Conservation (phyloP, 2,329 filamentous ascomycete genomes). For the Colletotrichum salicis region DNA sequence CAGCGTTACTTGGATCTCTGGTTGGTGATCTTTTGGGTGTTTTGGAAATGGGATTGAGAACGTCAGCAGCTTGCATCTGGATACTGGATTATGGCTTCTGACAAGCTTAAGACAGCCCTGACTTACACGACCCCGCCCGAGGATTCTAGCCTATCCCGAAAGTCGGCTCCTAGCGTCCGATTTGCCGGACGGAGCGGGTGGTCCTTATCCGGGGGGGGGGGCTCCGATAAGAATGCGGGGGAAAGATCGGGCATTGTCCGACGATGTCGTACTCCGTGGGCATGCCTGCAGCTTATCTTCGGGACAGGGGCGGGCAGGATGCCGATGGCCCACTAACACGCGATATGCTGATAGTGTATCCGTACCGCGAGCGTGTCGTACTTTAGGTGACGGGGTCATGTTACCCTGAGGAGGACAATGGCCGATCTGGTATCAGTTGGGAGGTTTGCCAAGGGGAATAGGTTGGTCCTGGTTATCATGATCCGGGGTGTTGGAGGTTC, state of each 20-base stretch:
- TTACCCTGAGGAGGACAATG: neutral
- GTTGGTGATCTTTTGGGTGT: neutral
- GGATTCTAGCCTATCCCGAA: neutral
- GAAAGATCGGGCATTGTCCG: slow-evolving; percentile 8
- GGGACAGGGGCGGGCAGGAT: slow-evolving; percentile 7
- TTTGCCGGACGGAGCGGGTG: neutral
- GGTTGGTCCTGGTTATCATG: slow-evolving; percentile 2
- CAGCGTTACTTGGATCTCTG: neutral
- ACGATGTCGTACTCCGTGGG: neutral
- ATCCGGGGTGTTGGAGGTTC: neutral
- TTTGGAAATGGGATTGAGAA: neutral
- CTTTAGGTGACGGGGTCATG: neutral
- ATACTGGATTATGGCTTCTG: neutral
- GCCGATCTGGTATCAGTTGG: neutral
- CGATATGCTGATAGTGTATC: slow-evolving; percentile 12
- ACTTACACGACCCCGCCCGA: neutral
- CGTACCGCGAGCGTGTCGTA: too few species aligned
- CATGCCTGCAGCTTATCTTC: slow-evolving; percentile 8
- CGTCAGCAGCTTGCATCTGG: neutral
- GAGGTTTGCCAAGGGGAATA: too few species aligned
- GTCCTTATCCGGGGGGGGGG: neutral
- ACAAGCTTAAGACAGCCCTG: neutral
- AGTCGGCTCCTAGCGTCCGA: neutral
- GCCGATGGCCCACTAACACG: slow-evolving; percentile 1
- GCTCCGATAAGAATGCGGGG: slow-evolving; percentile 17